phyloP scores from a whole-genome alignment of 1,139 yeast species.

The Geotrichum bryndzae region DNA sequence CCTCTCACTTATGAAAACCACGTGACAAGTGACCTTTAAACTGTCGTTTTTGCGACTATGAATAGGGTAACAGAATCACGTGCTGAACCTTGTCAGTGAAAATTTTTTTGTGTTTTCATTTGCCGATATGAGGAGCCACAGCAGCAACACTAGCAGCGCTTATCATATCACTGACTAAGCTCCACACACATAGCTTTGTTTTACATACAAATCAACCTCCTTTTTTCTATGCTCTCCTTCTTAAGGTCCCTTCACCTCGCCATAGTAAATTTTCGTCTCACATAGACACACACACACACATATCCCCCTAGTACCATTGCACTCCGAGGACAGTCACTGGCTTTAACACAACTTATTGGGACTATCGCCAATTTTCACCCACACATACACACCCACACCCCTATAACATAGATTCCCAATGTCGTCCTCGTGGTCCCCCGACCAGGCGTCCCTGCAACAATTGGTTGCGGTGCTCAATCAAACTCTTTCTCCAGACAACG shows the following conservation, averaged over 20 bases:
- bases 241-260: background rate
- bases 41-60: too few species aligned
- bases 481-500: conserved; percentile 54
- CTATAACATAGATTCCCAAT: background rate
- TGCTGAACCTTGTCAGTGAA: too few species aligned
- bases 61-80: too few species aligned
- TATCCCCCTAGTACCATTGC: background rate
- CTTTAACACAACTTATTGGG: background rate
- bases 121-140: too few species aligned
- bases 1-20: too few species aligned
- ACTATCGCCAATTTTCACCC: background rate
- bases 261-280: background rate
- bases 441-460: conserved; percentile 54
- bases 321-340: background rate
- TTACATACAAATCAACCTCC: background rate
- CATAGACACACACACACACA: background rate
- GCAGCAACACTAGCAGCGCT: too few species aligned
- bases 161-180: too few species aligned
- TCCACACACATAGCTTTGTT: background rate
- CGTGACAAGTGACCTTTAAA: too few species aligned
- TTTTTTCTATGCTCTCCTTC: background rate
- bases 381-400: background rate
- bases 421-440: conserved; percentile 50
- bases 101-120: too few species aligned
- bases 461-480: conserved; percentile 58